A percentile compares a stretch with the other conserved stretches of the same genome.
These are phyloP conservation scores for Gorgonomyces haynaldii DNA, from an alignment of 192 early-diverging fungal species.

Conservation along the genomic window DNA sequence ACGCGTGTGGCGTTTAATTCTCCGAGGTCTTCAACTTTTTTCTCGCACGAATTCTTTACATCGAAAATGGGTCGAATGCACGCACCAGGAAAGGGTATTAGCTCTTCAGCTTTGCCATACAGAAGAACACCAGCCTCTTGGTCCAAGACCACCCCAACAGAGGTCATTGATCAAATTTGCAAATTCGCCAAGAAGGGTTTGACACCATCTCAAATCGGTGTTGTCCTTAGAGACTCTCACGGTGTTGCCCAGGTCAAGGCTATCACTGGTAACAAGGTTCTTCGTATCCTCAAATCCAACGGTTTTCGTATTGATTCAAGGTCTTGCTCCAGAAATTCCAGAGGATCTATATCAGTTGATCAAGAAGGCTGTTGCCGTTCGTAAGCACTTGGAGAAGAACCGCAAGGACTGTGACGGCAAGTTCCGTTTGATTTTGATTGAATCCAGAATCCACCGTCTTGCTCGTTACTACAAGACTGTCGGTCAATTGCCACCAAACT, in stretches of 20 bases:
- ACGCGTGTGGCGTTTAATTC: too few relatives aligned
- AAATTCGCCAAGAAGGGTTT: conserved; percentile 99
- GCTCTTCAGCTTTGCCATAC: conserved; percentile 82
- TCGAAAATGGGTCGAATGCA: conserved; percentile 57
- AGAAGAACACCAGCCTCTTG: conserved; percentile 93
- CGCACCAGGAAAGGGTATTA: conserved; percentile 96
- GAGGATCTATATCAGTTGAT: conserved; percentile 99
- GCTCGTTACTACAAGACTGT: conserved; percentile 97
- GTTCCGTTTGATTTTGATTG: conserved; percentile 96
- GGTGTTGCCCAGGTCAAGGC: conserved; percentile 93
- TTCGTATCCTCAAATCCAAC: conserved; percentile 97
- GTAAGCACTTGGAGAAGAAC: conserved; percentile 98
- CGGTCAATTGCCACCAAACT: conserved; percentile 92
- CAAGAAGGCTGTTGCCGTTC: conserved; percentile 98
- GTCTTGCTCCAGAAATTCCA: conserved; percentile 88
- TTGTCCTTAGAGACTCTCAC: conserved; percentile 90
- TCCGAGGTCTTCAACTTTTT: too few relatives aligned
- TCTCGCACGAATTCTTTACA: too few relatives aligned
- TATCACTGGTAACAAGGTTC: conserved; percentile 99
- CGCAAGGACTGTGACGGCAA: conserved; percentile 98
- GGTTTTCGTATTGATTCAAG: too few relatives aligned
- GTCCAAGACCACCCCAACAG: conserved; percentile 95
- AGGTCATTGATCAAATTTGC: conserved; percentile 96
- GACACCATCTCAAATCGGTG: conserved; percentile 97
- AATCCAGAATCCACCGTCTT: conserved; percentile 97